Conservation (phyloP, 2,329 filamentous ascomycete genomes). For the Fusarium acutatum region DNA sequence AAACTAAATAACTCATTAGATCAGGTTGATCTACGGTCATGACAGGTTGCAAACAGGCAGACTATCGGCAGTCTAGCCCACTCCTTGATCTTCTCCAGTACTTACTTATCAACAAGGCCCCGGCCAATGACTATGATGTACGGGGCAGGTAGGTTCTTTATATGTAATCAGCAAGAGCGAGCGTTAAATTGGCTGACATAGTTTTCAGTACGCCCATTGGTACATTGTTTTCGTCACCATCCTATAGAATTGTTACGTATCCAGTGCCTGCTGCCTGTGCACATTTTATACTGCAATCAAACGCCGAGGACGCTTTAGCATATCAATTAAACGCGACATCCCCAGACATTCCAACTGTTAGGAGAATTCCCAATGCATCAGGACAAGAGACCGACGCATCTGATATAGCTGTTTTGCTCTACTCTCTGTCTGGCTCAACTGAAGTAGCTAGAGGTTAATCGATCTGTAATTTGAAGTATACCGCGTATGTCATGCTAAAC, state of each 20-base stretch:
- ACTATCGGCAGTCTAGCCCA: background rate
- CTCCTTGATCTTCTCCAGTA: background rate
- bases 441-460: background rate
- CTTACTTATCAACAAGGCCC: background rate
- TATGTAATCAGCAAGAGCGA: no score
- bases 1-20: no score
- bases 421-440: background rate
- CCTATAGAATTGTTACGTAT: no score
- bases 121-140: fast-evolving
- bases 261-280: background rate
- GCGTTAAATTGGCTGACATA: background rate
- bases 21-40: no score
- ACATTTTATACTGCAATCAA: background rate
- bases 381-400: no score
- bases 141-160: no score
- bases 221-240: background rate
- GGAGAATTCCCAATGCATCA: no score
- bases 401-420: background rate
- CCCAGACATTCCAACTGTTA: no score
- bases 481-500: fast-evolving
- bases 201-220: background rate
- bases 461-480: fast-evolving
- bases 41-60: no score
- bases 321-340: no score
- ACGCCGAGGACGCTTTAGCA: no score